phyloP scores from a whole-genome alignment of 768 basidiomycete genomes.

The Porphyrellus cyaneotinctus region DNA sequence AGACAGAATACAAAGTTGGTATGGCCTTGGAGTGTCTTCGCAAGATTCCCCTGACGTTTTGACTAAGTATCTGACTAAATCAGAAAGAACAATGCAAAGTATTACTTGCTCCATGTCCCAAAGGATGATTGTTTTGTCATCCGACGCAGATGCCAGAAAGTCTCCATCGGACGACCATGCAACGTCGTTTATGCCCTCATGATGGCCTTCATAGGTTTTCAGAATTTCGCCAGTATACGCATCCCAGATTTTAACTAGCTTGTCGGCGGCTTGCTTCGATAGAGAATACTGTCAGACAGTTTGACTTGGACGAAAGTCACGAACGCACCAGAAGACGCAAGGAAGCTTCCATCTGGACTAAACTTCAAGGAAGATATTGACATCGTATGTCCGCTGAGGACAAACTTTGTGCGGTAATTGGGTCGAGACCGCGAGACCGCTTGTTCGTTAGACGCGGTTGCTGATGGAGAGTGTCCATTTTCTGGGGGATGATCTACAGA shows the following conservation, averaged over 20 bases:
- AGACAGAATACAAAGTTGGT: constrained; percentile 94
- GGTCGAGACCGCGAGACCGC: constrained; percentile 27
- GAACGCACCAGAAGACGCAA: constrained; percentile 80
- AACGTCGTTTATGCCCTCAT: constrained; percentile 83
- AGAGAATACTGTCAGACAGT: constrained; percentile 20
- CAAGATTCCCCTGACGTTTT: constrained; percentile 45
- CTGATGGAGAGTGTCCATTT: neutral
- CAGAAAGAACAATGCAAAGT: constrained; percentile 8
- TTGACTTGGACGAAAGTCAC: constrained; percentile 2
- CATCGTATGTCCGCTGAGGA: constrained; percentile 77
- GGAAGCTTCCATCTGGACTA: constrained; percentile 74
- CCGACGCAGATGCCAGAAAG: constrained; percentile 87
- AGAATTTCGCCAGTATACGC: constrained; percentile 66
- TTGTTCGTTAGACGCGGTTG: constrained; percentile 2
- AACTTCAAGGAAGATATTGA: constrained; percentile 86
- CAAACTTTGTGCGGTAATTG: constrained; percentile 56
- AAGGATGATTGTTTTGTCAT: constrained; percentile 84
- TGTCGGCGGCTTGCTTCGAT: constrained; percentile 74
- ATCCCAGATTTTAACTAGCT: constrained; percentile 79
- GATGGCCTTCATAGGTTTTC: constrained; percentile 69
- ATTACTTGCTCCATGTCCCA: constrained; percentile 73
- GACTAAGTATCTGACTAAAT: neutral
- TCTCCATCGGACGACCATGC: constrained; percentile 84
- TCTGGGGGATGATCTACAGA: constrained; percentile 4
- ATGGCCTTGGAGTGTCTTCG: constrained; percentile 75